phyloP scores from a whole-genome alignment of 108 stramenopile genomes.

The Parietichytrium sp. region DNA sequence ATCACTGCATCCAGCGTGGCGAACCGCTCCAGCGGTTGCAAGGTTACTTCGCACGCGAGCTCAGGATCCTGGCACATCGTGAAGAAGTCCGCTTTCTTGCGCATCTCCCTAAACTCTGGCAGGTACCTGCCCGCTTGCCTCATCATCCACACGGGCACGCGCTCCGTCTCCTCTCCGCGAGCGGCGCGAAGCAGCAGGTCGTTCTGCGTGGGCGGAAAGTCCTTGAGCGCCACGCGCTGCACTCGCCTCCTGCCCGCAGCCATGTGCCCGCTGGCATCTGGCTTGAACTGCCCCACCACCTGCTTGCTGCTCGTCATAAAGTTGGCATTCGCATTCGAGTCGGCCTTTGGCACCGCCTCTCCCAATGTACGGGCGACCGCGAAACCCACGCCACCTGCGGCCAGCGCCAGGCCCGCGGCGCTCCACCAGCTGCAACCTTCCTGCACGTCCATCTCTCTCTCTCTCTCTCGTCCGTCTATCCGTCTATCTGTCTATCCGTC shows the following conservation, averaged over 20 bases:
- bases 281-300: neutral
- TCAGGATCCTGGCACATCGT: constrained; percentile 84
- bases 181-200: constrained; percentile 92
- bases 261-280: neutral
- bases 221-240: neutral
- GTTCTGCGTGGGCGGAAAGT: constrained; percentile 40
- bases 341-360: too few relatives aligned
- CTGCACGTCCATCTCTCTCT: too few relatives aligned
- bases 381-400: too few relatives aligned
- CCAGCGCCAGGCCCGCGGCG: too few relatives aligned
- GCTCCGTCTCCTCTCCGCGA: constrained; percentile 82
- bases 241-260: neutral
- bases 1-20: constrained; percentile 88
- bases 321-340: too few relatives aligned
- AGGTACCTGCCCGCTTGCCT: constrained; percentile 97
- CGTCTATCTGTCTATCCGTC: too few relatives aligned
- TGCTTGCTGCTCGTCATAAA: too few relatives aligned
- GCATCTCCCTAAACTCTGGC: constrained; percentile 91
- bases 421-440: too few relatives aligned
- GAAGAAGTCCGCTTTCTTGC: constrained; percentile 83
- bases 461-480: too few relatives aligned
- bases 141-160: constrained; percentile 97
- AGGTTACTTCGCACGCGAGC: constrained; percentile 85
- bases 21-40: constrained; percentile 89
- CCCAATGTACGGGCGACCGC: too few relatives aligned